phyloP scores from a whole-genome alignment of 805 yeast genomes.

The Saccharomyces kudriavzevii region DNA sequence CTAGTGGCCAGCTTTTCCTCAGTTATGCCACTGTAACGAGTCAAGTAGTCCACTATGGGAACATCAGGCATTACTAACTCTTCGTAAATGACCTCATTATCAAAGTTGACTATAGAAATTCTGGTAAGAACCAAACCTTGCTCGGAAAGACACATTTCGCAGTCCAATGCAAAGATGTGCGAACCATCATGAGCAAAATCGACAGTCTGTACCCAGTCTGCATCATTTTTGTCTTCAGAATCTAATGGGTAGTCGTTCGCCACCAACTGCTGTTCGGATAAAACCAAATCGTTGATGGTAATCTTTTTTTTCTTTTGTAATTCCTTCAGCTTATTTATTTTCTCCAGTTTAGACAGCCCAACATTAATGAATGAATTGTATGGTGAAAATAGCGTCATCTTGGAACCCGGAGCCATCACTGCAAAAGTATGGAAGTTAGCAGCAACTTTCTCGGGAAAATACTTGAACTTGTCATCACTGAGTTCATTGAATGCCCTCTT shows the following conservation, averaged over 20 bases:
- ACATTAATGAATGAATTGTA: slow-evolving; percentile 46
- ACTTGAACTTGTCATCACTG: slow-evolving; percentile 1
- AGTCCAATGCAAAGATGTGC: slow-evolving; percentile 73
- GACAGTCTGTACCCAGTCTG: slow-evolving; percentile 46
- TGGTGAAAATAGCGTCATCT: slow-evolving; percentile 46
- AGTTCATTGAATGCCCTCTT: slow-evolving; percentile 5
- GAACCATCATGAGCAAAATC: slow-evolving; percentile 49
- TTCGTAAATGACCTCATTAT: slow-evolving; percentile 56
- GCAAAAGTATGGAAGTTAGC: slow-evolving; percentile 34
- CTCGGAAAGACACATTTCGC: slow-evolving; percentile 80
- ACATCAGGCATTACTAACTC: slow-evolving; percentile 70
- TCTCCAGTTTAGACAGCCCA: slow-evolving; percentile 53
- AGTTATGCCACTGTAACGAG: slow-evolving; percentile 82
- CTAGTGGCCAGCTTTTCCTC: slow-evolving; percentile 46
- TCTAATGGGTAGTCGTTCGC: slow-evolving; percentile 57
- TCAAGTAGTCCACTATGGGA: slow-evolving; percentile 70
- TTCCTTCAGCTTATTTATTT: slow-evolving; percentile 30
- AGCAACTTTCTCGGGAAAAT: slow-evolving; percentile 3
- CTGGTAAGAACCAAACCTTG: slow-evolving; percentile 64
- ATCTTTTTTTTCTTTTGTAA: slow-evolving; percentile 28
- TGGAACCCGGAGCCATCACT: slow-evolving; percentile 58
- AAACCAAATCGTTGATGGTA: slow-evolving; percentile 44
- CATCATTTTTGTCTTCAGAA: slow-evolving; percentile 18
- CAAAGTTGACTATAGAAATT: slow-evolving; percentile 62
- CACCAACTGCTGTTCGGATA: slow-evolving; percentile 42